Evolutionary conservation across 129 eudicot genomes (phyloP).

Genomic region (Arctium lappa): DNA sequence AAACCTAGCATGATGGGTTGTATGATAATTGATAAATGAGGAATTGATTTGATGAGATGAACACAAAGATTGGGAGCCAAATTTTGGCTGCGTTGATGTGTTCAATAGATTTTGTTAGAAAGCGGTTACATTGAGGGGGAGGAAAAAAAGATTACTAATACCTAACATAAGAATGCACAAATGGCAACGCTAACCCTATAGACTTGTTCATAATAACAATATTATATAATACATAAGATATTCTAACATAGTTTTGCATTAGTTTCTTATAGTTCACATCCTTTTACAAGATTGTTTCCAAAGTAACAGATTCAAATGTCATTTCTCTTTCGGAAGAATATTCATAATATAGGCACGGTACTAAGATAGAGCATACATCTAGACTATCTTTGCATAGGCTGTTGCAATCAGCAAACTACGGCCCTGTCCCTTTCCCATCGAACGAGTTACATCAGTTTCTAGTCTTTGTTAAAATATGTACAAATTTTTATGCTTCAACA

Average conservation of each 20-base stretch:
- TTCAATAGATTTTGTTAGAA: too few species aligned
- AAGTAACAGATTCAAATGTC: background rate
- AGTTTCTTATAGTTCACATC: background rate
- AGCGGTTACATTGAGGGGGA: too few species aligned
- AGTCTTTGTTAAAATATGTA: background rate
- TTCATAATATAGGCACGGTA: background rate
- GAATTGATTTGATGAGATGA: too few species aligned
- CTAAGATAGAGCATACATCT: background rate
- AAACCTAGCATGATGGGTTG: background rate
- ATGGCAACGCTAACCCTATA: too few species aligned
- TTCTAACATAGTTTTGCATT: background rate
- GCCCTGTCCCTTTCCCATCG: background rate
- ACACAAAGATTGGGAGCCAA: too few species aligned
- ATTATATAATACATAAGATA: too few species aligned
- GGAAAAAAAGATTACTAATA: too few species aligned
- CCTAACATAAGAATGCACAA: too few species aligned
- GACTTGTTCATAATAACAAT: too few species aligned
- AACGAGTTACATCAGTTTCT: background rate
- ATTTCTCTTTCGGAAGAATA: background rate
- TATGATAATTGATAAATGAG: background rate
- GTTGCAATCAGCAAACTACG: background rate
- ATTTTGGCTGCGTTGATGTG: too few species aligned
- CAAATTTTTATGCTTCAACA: background rate
- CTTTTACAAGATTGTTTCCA: background rate
- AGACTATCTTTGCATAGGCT: background rate